These are phyloP conservation scores for Nakaseomyces bracarensis DNA, from an alignment of 1,139 yeast species.

Conservation along the genomic window DNA sequence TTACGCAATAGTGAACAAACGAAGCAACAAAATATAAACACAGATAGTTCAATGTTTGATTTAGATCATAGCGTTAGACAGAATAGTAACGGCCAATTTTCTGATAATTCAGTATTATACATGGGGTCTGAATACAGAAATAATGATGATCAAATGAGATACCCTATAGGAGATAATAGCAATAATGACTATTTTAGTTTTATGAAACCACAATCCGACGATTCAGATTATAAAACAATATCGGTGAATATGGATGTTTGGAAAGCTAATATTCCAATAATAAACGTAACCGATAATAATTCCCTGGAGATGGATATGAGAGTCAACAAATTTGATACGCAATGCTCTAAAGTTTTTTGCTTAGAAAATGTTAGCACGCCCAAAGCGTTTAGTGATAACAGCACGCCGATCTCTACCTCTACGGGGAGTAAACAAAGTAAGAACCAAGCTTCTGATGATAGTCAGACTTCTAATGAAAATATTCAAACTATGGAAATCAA, in stretches of 20 bases:
- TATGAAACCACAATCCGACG: neutral
- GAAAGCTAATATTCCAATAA: conserved; percentile 1
- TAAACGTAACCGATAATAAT: conserved; percentile 4
- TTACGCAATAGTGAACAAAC: neutral
- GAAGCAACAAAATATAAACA: neutral
- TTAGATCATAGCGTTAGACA: neutral
- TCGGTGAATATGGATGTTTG: conserved; percentile 2
- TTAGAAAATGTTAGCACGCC: neutral
- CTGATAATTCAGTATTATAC: conserved; percentile 2
- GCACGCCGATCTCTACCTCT: neutral
- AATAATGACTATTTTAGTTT: conserved; percentile 3
- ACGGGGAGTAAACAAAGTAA: neutral
- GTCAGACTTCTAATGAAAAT: neutral
- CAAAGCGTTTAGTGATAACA: neutral
- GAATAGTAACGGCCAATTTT: conserved; percentile 1
- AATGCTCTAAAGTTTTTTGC: conserved; percentile 4
- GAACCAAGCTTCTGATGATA: neutral
- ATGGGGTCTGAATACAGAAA: neutral
- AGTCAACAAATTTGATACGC: neutral
- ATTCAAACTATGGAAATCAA: conserved; percentile 3
- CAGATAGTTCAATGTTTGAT: neutral
- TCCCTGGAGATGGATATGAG: neutral
- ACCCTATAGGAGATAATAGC: neutral
- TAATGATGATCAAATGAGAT: neutral
- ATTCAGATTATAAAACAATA: neutral